Evolutionary conservation across 768 basidiomycete species (phyloP).

Genomic region (Auricularia sp.): DNA sequence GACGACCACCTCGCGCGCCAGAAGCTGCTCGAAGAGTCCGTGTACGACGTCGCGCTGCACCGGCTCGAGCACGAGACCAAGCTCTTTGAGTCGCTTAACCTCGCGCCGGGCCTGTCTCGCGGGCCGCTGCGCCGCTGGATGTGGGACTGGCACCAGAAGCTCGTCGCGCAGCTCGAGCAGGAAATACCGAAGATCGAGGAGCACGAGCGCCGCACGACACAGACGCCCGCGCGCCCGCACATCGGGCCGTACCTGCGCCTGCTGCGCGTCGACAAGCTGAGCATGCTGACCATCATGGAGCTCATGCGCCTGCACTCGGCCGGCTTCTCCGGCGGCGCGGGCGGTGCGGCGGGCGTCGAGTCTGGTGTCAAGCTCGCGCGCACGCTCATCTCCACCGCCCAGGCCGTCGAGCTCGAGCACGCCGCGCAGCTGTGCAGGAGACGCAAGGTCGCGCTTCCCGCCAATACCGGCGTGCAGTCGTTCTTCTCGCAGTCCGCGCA

Average conservation of each 20-base stretch:
- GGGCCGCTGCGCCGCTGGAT: conserved; percentile 63
- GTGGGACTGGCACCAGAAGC: conserved; percentile 72
- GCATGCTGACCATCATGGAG: conserved; percentile 82
- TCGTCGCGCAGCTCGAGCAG: conserved; percentile 38
- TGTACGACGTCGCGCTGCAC: conserved; percentile 71
- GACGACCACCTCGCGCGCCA: conserved; percentile 67
- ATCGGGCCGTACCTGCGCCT: conserved; percentile 67
- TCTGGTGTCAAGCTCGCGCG: conserved; percentile 87
- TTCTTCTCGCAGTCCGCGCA: conserved; percentile 57
- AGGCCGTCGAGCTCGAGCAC: conserved; percentile 83
- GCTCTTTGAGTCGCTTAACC: conserved; percentile 37
- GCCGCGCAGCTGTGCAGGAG: conserved; percentile 59
- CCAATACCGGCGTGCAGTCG: conserved; percentile 18
- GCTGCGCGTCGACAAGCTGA: conserved; percentile 67
- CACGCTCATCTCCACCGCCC: conserved; percentile 69
- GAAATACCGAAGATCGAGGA: conserved; percentile 40
- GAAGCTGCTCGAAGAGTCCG: conserved; percentile 72
- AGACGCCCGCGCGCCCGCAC: conserved; percentile 7
- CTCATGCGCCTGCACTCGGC: conserved; percentile 62
- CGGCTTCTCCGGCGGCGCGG: background rate
- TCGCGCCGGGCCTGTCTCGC: conserved; percentile 32
- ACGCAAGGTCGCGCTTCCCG: conserved; percentile 24
- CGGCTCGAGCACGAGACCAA: conserved; percentile 56
- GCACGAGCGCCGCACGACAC: background rate
- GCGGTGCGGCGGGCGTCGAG: conserved; percentile 58